Base-by-base conservation (phyloP, 2,329 filamentous ascomycete genomes). In the Pyrenophora tritici-repentis region DNA sequence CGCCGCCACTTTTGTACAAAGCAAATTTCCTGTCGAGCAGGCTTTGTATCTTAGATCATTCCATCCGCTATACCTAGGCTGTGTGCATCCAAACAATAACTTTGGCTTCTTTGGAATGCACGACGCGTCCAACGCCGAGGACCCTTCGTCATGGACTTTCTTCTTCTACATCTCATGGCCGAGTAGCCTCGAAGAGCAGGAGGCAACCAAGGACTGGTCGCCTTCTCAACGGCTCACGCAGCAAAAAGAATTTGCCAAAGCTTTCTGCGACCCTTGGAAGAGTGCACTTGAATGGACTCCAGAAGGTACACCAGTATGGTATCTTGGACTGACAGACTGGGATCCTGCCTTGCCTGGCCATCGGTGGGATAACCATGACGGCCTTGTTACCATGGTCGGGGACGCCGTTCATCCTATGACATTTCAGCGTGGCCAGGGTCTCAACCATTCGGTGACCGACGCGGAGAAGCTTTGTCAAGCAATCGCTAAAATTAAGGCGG, bases 121-220 rank as follows among this genome's bases (percentile, higher is more conserved):
- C 24, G 72, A 78, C 55, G 76, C 67, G 4, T 63, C 71, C 2
- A 66, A 74, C 37, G 54, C 66, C 12, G 62, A 72, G 14, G 59
- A 71, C 8, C 77, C 76, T 1, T 73, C 75, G 17, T 66, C 63
- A 4, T 78, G 76, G 77, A 72, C 70, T 3, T 79, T 79, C 56
- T 76, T 76, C 62, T 79, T 76, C 65, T 81, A 81, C 59, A 76
- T 80, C 42, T 79, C 77, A 9, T 79, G 76, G 75, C 56, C 45
- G 14, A 71, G 63, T 8, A 67, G 61, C 29, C 22, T 75, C 1
- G 72, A 78, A 43, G 73, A 78, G 52, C 77, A 80, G 53, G 70
- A 71, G 8, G 62, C 63, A 31, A 75, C 74, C 35, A 65, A 62
- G 35, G 13, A 63, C 38, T 74, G 71, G 62, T 68, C 70, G 4